Percentiles rank a stretch among this genome's conserved stretches.
These are phyloP conservation scores for Lathyrus sativus DNA, from an alignment of 306 rosid genomes.

Conservation along the genomic window DNA sequence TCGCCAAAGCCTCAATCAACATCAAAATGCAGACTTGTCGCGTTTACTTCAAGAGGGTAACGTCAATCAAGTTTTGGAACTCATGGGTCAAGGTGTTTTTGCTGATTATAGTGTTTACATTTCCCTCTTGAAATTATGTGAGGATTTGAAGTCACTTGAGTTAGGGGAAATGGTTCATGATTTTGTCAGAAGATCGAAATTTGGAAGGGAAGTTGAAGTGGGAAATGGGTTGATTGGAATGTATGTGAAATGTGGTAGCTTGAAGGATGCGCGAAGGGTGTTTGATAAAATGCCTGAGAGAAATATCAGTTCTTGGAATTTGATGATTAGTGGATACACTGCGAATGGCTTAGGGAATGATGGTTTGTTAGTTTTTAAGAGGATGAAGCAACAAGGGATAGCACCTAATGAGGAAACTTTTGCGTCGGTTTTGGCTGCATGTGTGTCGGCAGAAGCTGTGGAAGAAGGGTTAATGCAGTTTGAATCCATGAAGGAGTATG, in stretches of 20 bases:
- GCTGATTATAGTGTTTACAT: constrained; percentile 61
- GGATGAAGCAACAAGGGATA: constrained; percentile 58
- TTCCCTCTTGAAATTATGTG: constrained; percentile 60
- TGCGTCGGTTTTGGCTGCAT: constrained; percentile 61
- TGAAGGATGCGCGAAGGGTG: constrained; percentile 70
- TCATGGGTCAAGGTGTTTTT: constrained; percentile 58
- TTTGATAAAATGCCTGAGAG: constrained; percentile 73
- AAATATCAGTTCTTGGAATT: constrained; percentile 56
- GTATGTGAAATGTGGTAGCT: constrained; percentile 58
- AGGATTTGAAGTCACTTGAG: constrained; percentile 47
- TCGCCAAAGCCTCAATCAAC: constrained; percentile 35
- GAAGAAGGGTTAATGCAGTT: constrained; percentile 59
- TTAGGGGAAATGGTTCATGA: constrained; percentile 58
- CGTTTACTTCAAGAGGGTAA: constrained; percentile 65
- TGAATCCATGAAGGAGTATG: constrained; percentile 55
- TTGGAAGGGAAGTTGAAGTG: constrained; percentile 57
- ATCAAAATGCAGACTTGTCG: constrained; percentile 51
- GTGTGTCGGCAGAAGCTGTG: constrained; percentile 63
- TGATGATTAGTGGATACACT: constrained; percentile 65
- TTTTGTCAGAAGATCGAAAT: constrained; percentile 49
- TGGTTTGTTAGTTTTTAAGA: constrained; percentile 60
- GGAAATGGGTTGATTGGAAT: constrained; percentile 53
- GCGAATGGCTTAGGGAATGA: constrained; percentile 55
- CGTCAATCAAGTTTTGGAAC: constrained; percentile 58
- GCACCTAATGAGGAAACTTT: constrained; percentile 55